phyloP scores from a whole-genome alignment of 495 filamentous ascomycete genomes.

The Chaetomium fimeti region DNA sequence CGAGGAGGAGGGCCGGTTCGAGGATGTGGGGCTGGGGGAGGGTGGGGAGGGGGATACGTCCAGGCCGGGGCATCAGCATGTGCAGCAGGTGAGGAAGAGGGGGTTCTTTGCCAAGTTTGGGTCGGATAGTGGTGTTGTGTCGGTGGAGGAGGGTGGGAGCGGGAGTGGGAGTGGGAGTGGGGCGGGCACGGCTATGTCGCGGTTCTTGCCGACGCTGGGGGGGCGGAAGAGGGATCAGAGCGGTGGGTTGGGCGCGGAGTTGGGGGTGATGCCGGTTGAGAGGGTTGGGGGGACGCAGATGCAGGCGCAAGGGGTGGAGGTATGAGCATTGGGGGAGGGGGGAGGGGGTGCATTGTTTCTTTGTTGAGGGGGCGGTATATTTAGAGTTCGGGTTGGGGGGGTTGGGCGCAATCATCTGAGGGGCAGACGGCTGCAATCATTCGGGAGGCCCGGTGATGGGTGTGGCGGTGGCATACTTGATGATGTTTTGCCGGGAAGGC shows the following conservation, averaged over 20 bases:
- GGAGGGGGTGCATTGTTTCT: too few species aligned
- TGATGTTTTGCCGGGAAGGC: background rate
- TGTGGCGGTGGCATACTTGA: background rate
- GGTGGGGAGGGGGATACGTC: slow-evolving; percentile 40
- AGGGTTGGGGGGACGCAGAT: slow-evolving; percentile 17
- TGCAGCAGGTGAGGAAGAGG: slow-evolving; percentile 62
- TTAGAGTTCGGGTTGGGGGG: too few species aligned
- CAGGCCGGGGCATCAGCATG: slow-evolving; percentile 36
- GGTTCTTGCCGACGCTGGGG: slow-evolving; percentile 58
- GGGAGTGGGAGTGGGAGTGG: slow-evolving; percentile 25
- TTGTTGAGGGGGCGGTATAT: too few species aligned
- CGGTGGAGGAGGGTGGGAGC: slow-evolving; percentile 29
- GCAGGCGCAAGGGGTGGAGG: slow-evolving; percentile 41
- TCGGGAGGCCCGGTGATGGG: too few species aligned
- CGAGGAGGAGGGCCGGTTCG: slow-evolving; percentile 64
- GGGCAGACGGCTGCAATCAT: too few species aligned
- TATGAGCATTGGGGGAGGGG: slow-evolving; percentile 24
- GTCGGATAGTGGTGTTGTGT: slow-evolving; percentile 50
- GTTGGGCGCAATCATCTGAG: too few species aligned
- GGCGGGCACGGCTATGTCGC: slow-evolving; percentile 44
- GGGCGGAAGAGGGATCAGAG: slow-evolving; percentile 72
- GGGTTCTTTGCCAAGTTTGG: slow-evolving; percentile 80
- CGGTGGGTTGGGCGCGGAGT: slow-evolving; percentile 68
- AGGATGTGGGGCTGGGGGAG: slow-evolving; percentile 86
- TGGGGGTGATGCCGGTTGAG: slow-evolving; percentile 51